phyloP scores from a whole-genome alignment of 208 protist genomes.

The Wallacemonas rigidus region DNA sequence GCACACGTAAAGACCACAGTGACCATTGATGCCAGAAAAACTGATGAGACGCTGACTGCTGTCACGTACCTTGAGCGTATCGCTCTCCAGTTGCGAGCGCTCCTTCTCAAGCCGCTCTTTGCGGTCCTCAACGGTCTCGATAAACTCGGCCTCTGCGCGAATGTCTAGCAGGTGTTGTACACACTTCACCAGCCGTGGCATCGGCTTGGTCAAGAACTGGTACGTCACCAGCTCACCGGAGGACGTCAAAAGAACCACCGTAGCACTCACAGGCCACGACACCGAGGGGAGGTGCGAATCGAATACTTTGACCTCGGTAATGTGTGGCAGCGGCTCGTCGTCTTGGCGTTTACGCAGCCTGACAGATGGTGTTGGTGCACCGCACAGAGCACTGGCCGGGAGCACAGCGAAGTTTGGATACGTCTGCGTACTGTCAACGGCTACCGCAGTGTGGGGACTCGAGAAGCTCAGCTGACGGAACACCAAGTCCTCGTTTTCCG shows the following conservation, averaged over 20 bases:
- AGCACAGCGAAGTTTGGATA: constrained; percentile 64
- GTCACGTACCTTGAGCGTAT: constrained; percentile 63
- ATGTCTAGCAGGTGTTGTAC: constrained; percentile 81
- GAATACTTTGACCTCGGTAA: constrained; percentile 65
- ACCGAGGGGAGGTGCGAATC: constrained; percentile 29
- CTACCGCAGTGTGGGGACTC: background rate
- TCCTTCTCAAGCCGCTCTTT: constrained; percentile 64
- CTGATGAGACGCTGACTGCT: constrained; percentile 67
- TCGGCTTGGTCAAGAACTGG: constrained; percentile 42
- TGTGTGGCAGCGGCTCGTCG: constrained; percentile 42
- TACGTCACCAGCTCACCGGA: constrained; percentile 83
- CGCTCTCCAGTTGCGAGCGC: constrained; percentile 48
- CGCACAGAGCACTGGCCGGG: constrained; percentile 46
- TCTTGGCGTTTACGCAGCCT: constrained; percentile 35
- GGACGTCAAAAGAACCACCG: constrained; percentile 60
- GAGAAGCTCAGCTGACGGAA: background rate
- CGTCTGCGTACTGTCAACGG: background rate
- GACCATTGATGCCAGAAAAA: constrained; percentile 48
- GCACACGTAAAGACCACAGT: constrained; percentile 81
- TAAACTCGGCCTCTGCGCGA: constrained; percentile 59
- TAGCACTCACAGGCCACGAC: constrained; percentile 13
- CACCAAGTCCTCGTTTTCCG: constrained; percentile 9
- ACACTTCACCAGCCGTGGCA: constrained; percentile 67
- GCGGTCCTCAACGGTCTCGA: constrained; percentile 81
- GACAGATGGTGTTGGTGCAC: constrained; percentile 27